A percentile compares a stretch with the other conserved stretches of the same genome.
Evolutionary conservation across 345 rosid genomes (phyloP).

Genomic region (Citrus medica): DNA sequence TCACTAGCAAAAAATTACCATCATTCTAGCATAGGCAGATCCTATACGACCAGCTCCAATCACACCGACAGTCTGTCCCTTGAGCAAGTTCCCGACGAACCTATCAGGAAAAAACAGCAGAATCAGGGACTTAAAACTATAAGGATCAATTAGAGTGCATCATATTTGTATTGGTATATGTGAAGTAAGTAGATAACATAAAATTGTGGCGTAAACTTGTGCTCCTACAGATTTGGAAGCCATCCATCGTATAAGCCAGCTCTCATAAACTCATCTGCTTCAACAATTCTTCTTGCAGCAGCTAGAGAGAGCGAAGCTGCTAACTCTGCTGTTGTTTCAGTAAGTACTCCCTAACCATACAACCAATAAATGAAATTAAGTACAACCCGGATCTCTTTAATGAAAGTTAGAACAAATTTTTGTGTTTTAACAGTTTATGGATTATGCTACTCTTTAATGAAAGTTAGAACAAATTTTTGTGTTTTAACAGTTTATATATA

Average conservation of each 20-base stretch:
- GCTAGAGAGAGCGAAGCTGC: constrained; percentile 92
- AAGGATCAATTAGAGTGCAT: neutral
- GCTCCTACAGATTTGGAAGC: constrained; percentile 82
- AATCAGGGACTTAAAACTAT: neutral
- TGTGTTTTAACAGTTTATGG: no score
- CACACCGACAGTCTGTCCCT: constrained; percentile 98
- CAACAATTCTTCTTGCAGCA: constrained; percentile 94
- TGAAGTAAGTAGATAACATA: neutral
- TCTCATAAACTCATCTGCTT: constrained; percentile 96
- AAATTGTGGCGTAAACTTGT: neutral
- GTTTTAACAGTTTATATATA: no score
- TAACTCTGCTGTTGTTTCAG: constrained; percentile 94
- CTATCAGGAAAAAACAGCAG: constrained; percentile 27
- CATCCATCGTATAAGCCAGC: constrained; percentile 96
- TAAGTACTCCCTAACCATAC: constrained; percentile 75
- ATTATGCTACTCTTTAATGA: no score
- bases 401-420: neutral
- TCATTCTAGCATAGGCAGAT: constrained; percentile 97
- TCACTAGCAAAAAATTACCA: constrained; percentile 47
- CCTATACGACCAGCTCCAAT: constrained; percentile 99
- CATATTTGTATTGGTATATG: neutral
- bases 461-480: no score
- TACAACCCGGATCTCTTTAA: neutral
- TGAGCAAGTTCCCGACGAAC: constrained; percentile 93
- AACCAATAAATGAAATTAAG: neutral